phyloP scores from a whole-genome alignment of 2,329 filamentous ascomycete genomes.

The Talaromyces funiculosus region DNA sequence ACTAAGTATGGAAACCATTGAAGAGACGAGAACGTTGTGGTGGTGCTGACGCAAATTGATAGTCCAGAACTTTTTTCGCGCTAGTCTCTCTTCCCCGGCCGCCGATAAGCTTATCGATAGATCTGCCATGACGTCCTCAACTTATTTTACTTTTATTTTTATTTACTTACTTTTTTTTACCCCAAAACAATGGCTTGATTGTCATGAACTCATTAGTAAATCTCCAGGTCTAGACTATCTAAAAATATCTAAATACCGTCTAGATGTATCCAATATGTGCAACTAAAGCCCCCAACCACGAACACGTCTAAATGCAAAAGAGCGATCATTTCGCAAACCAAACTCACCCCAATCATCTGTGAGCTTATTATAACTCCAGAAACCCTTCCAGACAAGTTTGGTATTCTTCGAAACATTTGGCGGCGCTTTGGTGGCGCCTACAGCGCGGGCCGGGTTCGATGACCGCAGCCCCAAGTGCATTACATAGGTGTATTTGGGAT shows the following conservation, averaged over 20 bases:
- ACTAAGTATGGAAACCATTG: no score
- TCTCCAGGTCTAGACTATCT: background rate
- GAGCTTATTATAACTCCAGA: conserved; percentile 82
- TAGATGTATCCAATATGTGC: background rate
- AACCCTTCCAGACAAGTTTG: conserved; percentile 81
- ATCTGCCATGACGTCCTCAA: background rate
- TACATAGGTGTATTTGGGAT: conserved; percentile 73
- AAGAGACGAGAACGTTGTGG: no score
- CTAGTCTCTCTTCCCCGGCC: background rate
- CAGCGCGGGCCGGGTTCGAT: conserved; percentile 49
- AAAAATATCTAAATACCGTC: background rate
- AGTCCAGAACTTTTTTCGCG: conserved; percentile 1
- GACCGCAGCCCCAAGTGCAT: conserved; percentile 68
- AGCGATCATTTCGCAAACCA: conserved; percentile 54
- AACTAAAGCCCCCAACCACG: conserved; percentile 50
- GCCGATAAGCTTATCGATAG: conserved; percentile 14
- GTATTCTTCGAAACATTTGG: conserved; percentile 63
- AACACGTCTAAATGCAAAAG: conserved; percentile 55
- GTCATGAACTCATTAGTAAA: background rate
- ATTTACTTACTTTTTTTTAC: no score
- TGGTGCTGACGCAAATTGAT: background rate
- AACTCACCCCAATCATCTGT: conserved; percentile 92
- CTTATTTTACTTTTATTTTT: no score
- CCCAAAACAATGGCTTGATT: background rate
- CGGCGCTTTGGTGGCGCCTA: conserved; percentile 31